Base-by-base conservation (phyloP, 805 yeast genomes). In the Schizosaccharomyces osmophilus region DNA sequence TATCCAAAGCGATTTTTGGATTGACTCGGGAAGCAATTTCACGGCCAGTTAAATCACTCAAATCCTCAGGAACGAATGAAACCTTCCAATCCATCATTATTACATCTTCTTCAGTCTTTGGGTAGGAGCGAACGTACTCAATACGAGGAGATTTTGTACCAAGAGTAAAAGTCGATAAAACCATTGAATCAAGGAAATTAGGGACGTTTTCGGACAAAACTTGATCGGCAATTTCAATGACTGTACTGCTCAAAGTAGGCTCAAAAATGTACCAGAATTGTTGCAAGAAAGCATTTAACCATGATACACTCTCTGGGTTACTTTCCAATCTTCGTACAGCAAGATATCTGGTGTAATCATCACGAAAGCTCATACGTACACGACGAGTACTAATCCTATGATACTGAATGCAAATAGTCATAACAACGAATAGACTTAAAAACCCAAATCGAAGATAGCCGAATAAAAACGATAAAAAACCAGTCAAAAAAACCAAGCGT, bases 11-110 rank as follows among this genome's bases (percentile, higher is more conserved):
- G 55, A 85, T 77, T 68, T 80, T 81, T 69, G 89, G 95, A 71
- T 89, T 88, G 55, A 88, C 89, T 66, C 81, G 82, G 70, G 82
- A 87, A 69, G 83, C 86, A 71, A 84, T 71, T 72, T 93, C 97
- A 68, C 90, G 86, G 32, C 82, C 81, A 62, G 87, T 87, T 66
- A 87, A 75, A 71, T 93, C 99, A 54, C 84, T 84, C 60, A 81
- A 72, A 48, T 88, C 85, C 72, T 87, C 87, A n/a, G 99, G 98
- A 32, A 87, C 84, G 74, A 89, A 87, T 0, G 96, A 85, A 55
- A 85, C 79, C 54, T 82, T 84, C 97, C 97, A 90, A 72, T 93
- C 98, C 96, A 93, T 93, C 61, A 94, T 96, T 11, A 90, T 94
- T 61, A 93, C 84, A 69, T 90, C 96, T 64, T 84, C 85, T 39